Conservation (phyloP, 352 stramenopile genomes). For the Phytophthora megakarya region DNA sequence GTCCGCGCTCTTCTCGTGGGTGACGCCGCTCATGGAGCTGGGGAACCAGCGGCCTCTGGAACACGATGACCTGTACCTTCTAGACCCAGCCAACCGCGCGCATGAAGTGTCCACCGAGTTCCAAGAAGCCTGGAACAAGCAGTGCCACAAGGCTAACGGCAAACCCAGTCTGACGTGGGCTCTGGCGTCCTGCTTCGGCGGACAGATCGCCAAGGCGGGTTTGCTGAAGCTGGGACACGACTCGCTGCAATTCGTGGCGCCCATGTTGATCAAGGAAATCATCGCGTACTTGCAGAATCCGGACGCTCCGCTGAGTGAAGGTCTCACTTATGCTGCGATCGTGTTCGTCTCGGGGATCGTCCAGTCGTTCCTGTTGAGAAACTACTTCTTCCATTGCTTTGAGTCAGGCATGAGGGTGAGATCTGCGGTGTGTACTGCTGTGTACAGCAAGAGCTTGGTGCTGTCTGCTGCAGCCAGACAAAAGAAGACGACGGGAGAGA, state of each 20-base stretch:
- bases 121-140: constrained; percentile 43
- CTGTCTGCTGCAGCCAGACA: constrained; percentile 57
- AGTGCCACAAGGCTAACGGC: constrained; percentile 23
- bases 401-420: constrained; percentile 60
- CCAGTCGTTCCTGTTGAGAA: constrained; percentile 62
- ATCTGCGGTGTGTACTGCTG: constrained; percentile 53
- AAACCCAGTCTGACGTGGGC: constrained; percentile 54
- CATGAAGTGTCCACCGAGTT: constrained; percentile 46
- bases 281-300: constrained; percentile 66
- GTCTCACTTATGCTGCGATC: constrained; percentile 49
- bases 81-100: constrained; percentile 61
- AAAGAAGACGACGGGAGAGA: constrained; percentile 85
- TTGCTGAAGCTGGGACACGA: constrained; percentile 66
- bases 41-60: constrained; percentile 70
- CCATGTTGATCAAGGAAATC: constrained; percentile 70
- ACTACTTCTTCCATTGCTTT: constrained; percentile 77
- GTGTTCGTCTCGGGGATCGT: constrained; percentile 58
- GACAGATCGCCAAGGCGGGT: constrained; percentile 50
- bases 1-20: constrained; percentile 75
- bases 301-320: constrained; percentile 41
- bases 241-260: constrained; percentile 59
- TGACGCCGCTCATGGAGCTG: constrained; percentile 77
- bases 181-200: constrained; percentile 50
- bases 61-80: constrained; percentile 68
- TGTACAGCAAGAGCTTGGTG: constrained; percentile 75